phyloP scores from a whole-genome alignment of 768 basidiomycete genomes.

The Amanita inopinata region DNA sequence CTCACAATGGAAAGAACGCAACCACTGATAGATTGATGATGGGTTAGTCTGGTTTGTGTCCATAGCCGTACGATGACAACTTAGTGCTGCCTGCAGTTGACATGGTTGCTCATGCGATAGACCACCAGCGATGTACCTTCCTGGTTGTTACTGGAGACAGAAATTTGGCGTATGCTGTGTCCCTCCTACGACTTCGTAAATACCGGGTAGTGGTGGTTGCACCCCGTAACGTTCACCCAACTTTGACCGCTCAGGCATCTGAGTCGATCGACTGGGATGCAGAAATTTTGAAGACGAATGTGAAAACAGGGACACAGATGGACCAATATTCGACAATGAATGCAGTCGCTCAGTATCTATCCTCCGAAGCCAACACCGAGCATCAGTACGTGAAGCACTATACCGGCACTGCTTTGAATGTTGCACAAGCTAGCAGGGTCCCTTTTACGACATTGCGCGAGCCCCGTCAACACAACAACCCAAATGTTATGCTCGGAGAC shows the following conservation, averaged over 20 bases:
- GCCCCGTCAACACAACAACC: too few relatives aligned
- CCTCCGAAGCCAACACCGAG: too few relatives aligned
- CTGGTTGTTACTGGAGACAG: slow-evolving; percentile 59
- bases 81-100: slow-evolving; percentile 49
- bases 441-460: too few relatives aligned
- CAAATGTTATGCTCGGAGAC: too few relatives aligned
- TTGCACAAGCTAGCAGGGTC: too few relatives aligned
- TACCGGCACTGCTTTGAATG: too few relatives aligned
- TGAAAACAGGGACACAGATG: too few relatives aligned
- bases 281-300: too few relatives aligned
- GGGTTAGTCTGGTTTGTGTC: slow-evolving; percentile 20
- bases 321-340: too few relatives aligned
- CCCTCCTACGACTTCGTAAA: slow-evolving; percentile 41
- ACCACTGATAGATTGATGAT: slow-evolving; percentile 45
- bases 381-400: too few relatives aligned
- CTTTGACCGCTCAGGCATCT: slow-evolving; percentile 46
- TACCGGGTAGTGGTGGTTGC: slow-evolving; percentile 45
- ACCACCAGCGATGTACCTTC: slow-evolving; percentile 44
- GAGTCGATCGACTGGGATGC: slow-evolving; percentile 39
- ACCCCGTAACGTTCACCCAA: slow-evolving; percentile 29
- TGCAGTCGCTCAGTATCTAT: too few relatives aligned
- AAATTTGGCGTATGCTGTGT: slow-evolving; percentile 57
- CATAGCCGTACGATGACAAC: neutral
- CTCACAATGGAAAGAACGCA: slow-evolving; percentile 26
- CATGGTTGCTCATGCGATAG: slow-evolving; percentile 58